phyloP scores from a whole-genome alignment of 176 grass and related monocot genomes.

The Aegilops speltoides region DNA sequence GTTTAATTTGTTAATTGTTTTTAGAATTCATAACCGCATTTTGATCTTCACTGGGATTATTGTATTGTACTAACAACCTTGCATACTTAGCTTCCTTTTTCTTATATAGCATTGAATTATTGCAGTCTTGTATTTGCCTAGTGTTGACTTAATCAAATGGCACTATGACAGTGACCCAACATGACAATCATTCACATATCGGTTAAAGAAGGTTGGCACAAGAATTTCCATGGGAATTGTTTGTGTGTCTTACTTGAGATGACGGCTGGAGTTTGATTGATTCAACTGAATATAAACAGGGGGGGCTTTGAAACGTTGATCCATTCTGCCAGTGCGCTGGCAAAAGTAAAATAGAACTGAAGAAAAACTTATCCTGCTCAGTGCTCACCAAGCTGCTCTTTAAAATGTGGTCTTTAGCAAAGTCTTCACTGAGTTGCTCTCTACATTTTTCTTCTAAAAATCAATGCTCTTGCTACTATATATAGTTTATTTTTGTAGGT shows the following conservation, averaged over 20 bases:
- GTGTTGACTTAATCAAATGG: not conserved
- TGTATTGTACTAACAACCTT: not conserved
- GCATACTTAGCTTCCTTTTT: not conserved
- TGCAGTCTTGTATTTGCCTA: not conserved
- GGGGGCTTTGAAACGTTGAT: constrained; percentile 21
- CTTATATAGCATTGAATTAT: not conserved
- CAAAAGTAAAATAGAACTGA: constrained; percentile 10
- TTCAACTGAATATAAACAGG: not conserved
- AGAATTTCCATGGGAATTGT: not conserved
- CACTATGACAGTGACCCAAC: too few species aligned
- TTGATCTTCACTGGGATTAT: not conserved
- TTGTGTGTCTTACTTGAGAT: constrained; percentile 1
- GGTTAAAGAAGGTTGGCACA: constrained; percentile 8
- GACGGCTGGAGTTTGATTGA: constrained; percentile 27
- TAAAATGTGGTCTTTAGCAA: not conserved
- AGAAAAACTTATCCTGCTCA: not conserved
- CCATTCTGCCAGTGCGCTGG: constrained; percentile 25
- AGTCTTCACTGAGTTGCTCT: not conserved
- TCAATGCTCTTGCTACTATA: not conserved
- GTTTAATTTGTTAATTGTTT: too few species aligned
- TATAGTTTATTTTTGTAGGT: not conserved
- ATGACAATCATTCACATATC: not conserved
- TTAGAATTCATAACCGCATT: too few species aligned
- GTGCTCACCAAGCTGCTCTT: not conserved
- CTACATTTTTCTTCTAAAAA: not conserved